A percentile compares a stretch with the other conserved stretches of the same genome.
phyloP scores from a whole-genome alignment of 371 early-diverging fungal species.

The Cokeromyces recurvatus region DNA sequence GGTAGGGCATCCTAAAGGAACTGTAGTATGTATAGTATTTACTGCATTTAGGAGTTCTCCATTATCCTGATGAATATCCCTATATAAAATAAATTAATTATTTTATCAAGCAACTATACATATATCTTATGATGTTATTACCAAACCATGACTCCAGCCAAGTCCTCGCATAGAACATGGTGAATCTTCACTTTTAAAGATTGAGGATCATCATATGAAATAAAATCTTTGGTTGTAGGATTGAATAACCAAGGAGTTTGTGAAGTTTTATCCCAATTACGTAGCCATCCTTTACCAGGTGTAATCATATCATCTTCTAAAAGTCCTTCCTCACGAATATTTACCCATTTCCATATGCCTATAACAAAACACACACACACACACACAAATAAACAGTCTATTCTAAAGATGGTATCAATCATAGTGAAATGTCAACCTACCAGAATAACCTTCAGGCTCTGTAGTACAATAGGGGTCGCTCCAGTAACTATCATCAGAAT shows the following conservation, averaged over 20 bases:
- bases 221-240: conserved; percentile 43
- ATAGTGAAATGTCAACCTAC: conserved; percentile 50
- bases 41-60: conserved; percentile 47
- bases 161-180: conserved; percentile 36
- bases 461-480: conserved; percentile 20
- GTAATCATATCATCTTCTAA: conserved; percentile 44
- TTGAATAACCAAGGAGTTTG: conserved; percentile 70
- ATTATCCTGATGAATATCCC: conserved; percentile 49
- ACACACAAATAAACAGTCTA: too few species aligned
- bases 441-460: conserved; percentile 26
- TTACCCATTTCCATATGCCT: conserved; percentile 66
- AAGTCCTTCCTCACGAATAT: conserved; percentile 61
- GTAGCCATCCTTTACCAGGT: conserved; percentile 56
- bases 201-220: conserved; percentile 62
- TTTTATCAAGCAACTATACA: too few species aligned
- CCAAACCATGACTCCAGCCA: conserved; percentile 63
- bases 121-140: too few species aligned
- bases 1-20: too few species aligned
- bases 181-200: conserved; percentile 53
- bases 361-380: too few species aligned
- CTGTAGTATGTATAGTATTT: too few species aligned
- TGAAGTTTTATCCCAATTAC: conserved; percentile 53
- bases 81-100: too few species aligned
- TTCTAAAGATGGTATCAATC: too few species aligned
- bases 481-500: conserved; percentile 23